These are phyloP conservation scores for Teratosphaeria viscida DNA, from an alignment of 2,329 filamentous ascomycete species.

Conservation along the genomic window DNA sequence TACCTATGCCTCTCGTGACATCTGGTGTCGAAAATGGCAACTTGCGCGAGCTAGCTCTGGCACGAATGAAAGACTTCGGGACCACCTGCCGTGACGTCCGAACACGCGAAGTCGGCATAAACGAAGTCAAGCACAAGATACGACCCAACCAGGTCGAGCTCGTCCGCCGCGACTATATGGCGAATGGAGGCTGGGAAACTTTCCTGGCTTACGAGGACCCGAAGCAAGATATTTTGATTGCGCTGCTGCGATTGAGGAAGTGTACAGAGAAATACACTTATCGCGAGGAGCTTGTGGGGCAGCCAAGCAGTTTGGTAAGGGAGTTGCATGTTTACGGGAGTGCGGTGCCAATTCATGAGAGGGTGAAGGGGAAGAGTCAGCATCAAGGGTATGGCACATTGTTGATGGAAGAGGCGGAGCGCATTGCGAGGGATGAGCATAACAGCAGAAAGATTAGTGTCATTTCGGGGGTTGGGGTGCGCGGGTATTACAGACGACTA, in stretches of 20 bases:
- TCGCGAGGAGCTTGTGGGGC: constrained; percentile 71
- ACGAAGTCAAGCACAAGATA: constrained; percentile 99
- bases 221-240: constrained; percentile 95
- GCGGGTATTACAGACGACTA: constrained; percentile 87
- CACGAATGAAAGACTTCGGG: constrained; percentile 98
- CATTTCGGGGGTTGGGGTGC: constrained; percentile 92
- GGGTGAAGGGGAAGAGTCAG: constrained; percentile 94
- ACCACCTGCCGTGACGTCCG: constrained; percentile 93
- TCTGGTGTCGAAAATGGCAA: constrained; percentile 98
- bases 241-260: constrained; percentile 75
- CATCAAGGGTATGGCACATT: constrained; percentile 95
- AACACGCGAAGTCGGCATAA: constrained; percentile 93
- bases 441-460: constrained; percentile 90
- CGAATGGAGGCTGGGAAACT: constrained; percentile 97
- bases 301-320: constrained; percentile 83
- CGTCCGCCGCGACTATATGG: constrained; percentile 82
- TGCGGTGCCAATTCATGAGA: constrained; percentile 91
- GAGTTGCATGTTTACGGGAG: constrained; percentile 96
- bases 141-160: constrained; percentile 92
- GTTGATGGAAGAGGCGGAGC: constrained; percentile 94
- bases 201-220: constrained; percentile 97
- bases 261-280: constrained; percentile 89
- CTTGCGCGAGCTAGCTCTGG: constrained; percentile 79
- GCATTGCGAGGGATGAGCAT: constrained; percentile 89
- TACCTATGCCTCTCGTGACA: constrained; percentile 99